Evolutionary conservation across 257 asterid species (phyloP).

Genomic region (Solanum chiquidenum): DNA sequence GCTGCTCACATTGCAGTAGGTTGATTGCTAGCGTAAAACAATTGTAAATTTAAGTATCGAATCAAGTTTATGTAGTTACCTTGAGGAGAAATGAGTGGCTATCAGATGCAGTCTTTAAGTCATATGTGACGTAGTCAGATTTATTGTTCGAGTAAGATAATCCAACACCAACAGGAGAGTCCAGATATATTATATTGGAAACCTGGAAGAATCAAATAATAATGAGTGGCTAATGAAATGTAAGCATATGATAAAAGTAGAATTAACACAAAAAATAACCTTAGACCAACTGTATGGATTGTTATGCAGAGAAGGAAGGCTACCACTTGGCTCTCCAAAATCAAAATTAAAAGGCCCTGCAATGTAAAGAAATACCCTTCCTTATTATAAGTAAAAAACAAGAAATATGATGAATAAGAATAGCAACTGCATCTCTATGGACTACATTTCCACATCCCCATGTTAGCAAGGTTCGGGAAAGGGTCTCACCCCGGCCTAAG

Average conservation of each 20-base stretch:
- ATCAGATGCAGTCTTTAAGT: constrained; percentile 71
- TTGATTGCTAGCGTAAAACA: neutral
- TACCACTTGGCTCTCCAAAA: constrained; percentile 34
- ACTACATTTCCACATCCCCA: neutral
- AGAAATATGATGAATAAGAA: neutral
- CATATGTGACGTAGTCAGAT: constrained; percentile 72
- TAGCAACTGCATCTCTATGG: neutral
- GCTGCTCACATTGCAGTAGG: constrained; percentile 6
- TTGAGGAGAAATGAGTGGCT: constrained; percentile 78
- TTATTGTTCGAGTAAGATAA: constrained; percentile 52
- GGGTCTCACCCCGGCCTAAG: neutral
- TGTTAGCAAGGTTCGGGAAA: neutral
- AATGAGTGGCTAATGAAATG: neutral
- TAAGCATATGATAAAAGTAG: neutral
- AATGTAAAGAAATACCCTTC: neutral
- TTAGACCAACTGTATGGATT: constrained; percentile 95
- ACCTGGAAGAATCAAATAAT: constrained; percentile 33
- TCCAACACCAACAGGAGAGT: constrained; percentile 96
- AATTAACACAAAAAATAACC: constrained; percentile 35
- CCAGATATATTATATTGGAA: constrained; percentile 67
- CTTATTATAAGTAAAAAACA: neutral
- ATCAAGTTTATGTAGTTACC: constrained; percentile 21
- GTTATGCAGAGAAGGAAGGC: constrained; percentile 68
- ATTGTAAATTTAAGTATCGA: neutral
- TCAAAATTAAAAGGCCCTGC: constrained; percentile 92